phyloP scores from a whole-genome alignment of 2,329 filamentous ascomycete genomes.

The Chaetomiaceae sp. region DNA sequence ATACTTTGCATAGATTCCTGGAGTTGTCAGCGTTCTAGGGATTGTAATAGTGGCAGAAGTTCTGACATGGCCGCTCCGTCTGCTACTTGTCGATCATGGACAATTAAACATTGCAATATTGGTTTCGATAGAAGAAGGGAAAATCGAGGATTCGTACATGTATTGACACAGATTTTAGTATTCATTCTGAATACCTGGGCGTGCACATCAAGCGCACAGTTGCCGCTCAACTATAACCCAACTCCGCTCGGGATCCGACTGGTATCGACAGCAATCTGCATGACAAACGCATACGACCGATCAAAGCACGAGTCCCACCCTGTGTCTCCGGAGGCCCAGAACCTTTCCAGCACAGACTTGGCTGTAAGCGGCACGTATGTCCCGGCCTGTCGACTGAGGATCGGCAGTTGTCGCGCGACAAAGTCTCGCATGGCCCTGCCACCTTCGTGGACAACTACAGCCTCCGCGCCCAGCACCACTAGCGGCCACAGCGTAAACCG shows the following conservation, averaged over 20 bases:
- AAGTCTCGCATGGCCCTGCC: constrained; percentile 25
- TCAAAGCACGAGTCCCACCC: constrained; percentile 38
- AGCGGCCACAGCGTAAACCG: constrained; percentile 34
- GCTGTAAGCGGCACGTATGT: constrained; percentile 31
- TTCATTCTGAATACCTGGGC: too few species aligned
- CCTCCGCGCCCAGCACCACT: constrained; percentile 34
- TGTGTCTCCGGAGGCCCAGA: constrained; percentile 31
- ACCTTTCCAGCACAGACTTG: constrained; percentile 31
- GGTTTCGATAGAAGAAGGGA: too few species aligned
- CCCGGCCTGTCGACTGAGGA: constrained; percentile 28
- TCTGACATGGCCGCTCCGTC: too few species aligned
- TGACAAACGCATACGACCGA: constrained; percentile 29
- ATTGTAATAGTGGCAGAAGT: too few species aligned
- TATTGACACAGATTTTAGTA: too few species aligned
- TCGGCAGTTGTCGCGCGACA: constrained; percentile 26
- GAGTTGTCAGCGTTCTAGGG: too few species aligned
- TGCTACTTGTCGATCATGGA: too few species aligned
- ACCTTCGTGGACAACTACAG: constrained; percentile 15
- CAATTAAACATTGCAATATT: too few species aligned
- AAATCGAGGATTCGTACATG: too few species aligned
- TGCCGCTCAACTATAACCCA: too few species aligned
- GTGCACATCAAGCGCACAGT: too few species aligned
- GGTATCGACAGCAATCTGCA: constrained; percentile 16
- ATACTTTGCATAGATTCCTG: too few species aligned
- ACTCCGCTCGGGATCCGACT: not conserved